Percentiles rank a stretch among this genome's conserved stretches.
These are phyloP conservation scores for Adansonia madagascariensis DNA, from an alignment of 441 rosid species.

Conservation along the genomic window DNA sequence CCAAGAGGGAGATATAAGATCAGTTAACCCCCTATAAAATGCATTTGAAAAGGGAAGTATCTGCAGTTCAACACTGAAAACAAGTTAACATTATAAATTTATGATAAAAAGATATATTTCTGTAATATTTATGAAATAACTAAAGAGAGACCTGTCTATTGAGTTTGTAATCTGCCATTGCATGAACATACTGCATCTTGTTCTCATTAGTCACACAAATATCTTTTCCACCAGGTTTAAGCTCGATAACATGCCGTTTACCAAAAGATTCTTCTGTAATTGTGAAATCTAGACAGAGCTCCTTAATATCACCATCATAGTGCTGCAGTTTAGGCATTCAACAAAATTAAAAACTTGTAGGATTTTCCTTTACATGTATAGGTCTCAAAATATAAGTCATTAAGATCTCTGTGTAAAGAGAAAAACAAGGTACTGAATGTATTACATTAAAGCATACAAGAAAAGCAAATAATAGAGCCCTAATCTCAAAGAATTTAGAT, in stretches of 20 bases:
- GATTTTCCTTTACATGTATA: conserved; percentile 12
- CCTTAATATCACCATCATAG: conserved; percentile 84
- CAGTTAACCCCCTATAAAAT: conserved; percentile 88
- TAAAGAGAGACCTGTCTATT: conserved; percentile 75
- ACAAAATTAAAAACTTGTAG: conserved; percentile 18
- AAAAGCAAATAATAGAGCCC: conserved; percentile 4
- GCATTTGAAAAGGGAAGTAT: conserved; percentile 95
- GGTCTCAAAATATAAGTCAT: not conserved
- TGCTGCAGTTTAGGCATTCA: conserved; percentile 54
- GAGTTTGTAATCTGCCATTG: conserved; percentile 97
- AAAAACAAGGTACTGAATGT: conserved; percentile 7
- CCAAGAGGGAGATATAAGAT: conserved; percentile 91
- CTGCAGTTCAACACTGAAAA: conserved; percentile 55
- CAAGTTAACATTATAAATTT: conserved; percentile 17
- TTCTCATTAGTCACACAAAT: conserved; percentile 79
- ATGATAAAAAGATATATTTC: conserved; percentile 18
- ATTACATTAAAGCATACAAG: not conserved
- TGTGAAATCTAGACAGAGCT: conserved; percentile 91
- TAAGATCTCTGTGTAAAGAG: not conserved
- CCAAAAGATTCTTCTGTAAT: conserved; percentile 92
- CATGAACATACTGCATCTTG: conserved; percentile 99
- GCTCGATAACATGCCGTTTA: conserved; percentile 70
- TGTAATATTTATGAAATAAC: conserved; percentile 23
- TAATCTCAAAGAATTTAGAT: not conserved
- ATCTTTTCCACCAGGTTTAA: conserved; percentile 91